Percentiles rank a stretch among this genome's conserved stretches.
Conservation (phyloP, 1,284 basidiomycete genomes). For the Vanrija humicola region DNA sequence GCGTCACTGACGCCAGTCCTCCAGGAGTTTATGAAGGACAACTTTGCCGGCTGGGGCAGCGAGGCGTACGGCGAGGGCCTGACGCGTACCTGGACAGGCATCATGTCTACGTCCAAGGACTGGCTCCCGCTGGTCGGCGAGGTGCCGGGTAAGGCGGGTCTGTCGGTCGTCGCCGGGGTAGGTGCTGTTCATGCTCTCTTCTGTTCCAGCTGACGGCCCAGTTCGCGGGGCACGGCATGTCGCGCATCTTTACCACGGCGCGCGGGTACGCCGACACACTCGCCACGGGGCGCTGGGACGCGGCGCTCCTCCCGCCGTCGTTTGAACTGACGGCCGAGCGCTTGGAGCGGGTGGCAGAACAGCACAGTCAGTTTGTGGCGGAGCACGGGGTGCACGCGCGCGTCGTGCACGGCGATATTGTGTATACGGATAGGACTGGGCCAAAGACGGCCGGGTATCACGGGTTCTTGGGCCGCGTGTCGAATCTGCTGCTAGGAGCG, state of each 20-base stretch:
- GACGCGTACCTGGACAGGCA: constrained; percentile 25
- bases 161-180: constrained; percentile 20
- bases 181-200: neutral
- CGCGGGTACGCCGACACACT: constrained; percentile 19
- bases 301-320: constrained; percentile 14
- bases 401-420: neutral
- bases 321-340: constrained; percentile 23
- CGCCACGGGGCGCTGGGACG: constrained; percentile 19
- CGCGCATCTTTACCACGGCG: constrained; percentile 23
- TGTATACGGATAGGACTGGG: neutral
- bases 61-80: constrained; percentile 27
- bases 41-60: constrained; percentile 22
- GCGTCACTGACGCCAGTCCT: constrained; percentile 9
- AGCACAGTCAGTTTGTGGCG: neutral
- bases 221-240: constrained; percentile 23
- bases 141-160: constrained; percentile 21
- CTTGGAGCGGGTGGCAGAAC: constrained; percentile 6
- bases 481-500: too few species aligned
- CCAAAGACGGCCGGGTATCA: neutral
- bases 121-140: constrained; percentile 27
- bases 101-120: constrained; percentile 22
- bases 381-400: neutral
- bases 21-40: constrained; percentile 11
- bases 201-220: neutral
- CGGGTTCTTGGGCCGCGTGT: too few species aligned